Percentiles rank a stretch among this genome's conserved stretches.
phyloP scores from a whole-genome alignment of 345 rosid genomes.

The Hibiscus tridactylites region DNA sequence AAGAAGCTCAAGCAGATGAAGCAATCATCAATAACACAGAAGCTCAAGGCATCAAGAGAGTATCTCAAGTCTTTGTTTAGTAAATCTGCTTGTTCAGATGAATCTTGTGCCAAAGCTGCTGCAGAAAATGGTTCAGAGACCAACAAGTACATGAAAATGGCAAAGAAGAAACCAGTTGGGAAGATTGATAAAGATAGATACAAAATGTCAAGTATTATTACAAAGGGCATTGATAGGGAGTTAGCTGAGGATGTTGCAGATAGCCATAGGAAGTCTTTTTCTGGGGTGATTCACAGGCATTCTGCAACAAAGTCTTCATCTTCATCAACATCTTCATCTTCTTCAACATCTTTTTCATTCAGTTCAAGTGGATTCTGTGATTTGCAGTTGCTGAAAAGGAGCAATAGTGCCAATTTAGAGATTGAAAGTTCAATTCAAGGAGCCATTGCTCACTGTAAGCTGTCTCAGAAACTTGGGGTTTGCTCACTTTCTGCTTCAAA shows the following conservation, averaged over 20 bases:
- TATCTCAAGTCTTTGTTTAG: slow-evolving; percentile 54
- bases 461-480: slow-evolving; percentile 41
- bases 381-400: slow-evolving; percentile 51
- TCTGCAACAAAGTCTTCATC: slow-evolving; percentile 34
- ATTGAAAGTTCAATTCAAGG: slow-evolving; percentile 67
- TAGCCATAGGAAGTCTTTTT: slow-evolving; percentile 69
- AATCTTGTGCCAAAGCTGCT: slow-evolving; percentile 29
- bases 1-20: slow-evolving; percentile 49
- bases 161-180: slow-evolving; percentile 32
- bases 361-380: slow-evolving; percentile 47
- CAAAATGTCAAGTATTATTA: no score
- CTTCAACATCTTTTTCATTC: slow-evolving; percentile 59
- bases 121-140: slow-evolving; percentile 11
- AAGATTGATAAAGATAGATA: neutral
- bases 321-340: slow-evolving; percentile 39
- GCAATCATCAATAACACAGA: slow-evolving; percentile 44
- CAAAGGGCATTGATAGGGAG: slow-evolving; percentile 17
- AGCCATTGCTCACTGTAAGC: slow-evolving; percentile 91
- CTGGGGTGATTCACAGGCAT: slow-evolving; percentile 65
- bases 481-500: slow-evolving; percentile 33
- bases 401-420: slow-evolving; percentile 50
- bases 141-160: slow-evolving; percentile 24
- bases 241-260: slow-evolving; percentile 22
- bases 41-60: slow-evolving; percentile 52
- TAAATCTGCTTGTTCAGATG: slow-evolving; percentile 50